Conservation (phyloP, 78 protist species). For the Dictyostelium discoideum region DNA sequence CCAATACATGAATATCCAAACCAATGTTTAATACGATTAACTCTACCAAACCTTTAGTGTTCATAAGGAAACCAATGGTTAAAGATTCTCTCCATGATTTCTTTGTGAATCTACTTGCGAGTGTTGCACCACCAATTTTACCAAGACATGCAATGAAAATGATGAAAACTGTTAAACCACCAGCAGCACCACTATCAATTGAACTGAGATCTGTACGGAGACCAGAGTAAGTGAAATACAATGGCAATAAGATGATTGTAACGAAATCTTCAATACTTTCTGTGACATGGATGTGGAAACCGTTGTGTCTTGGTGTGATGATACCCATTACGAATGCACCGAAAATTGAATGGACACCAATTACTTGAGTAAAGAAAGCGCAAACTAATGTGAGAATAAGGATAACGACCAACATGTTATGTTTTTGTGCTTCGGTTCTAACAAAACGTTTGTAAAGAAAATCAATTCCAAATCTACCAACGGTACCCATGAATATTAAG, state of each 20-base stretch:
- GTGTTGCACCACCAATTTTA: slow-evolving; percentile 67
- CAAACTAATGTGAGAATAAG: slow-evolving; percentile 19
- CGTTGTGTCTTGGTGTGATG: slow-evolving; percentile 49
- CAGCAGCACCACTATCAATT: slow-evolving; percentile 65
- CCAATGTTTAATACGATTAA: slow-evolving; percentile 85
- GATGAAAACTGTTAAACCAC: slow-evolving; percentile 76
- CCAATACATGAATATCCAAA: slow-evolving; percentile 51
- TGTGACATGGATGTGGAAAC: slow-evolving; percentile 38
- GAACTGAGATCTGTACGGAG: slow-evolving; percentile 36
- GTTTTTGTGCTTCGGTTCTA: slow-evolving; percentile 43
- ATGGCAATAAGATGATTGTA: slow-evolving; percentile 70
- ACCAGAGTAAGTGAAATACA: slow-evolving; percentile 84
- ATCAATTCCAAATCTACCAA: not conserved
- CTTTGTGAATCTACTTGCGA: slow-evolving; percentile 23
- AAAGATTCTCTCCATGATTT: slow-evolving; percentile 78
- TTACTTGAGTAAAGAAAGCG: slow-evolving; percentile 76
- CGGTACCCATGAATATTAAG: slow-evolving; percentile 41
- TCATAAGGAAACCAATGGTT: slow-evolving; percentile 86
- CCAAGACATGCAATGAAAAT: slow-evolving; percentile 72
- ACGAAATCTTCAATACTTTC: slow-evolving; percentile 76
- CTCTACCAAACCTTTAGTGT: slow-evolving; percentile 87
- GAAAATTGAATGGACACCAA: slow-evolving; percentile 87
- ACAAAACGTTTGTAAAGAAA: not conserved
- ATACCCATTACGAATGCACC: slow-evolving; percentile 86
- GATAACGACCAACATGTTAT: slow-evolving; percentile 1